Percentiles rank a stretch among this genome's conserved stretches.
Conservation (phyloP, 106 monocot species). For the Xerophyta viscosa region DNA sequence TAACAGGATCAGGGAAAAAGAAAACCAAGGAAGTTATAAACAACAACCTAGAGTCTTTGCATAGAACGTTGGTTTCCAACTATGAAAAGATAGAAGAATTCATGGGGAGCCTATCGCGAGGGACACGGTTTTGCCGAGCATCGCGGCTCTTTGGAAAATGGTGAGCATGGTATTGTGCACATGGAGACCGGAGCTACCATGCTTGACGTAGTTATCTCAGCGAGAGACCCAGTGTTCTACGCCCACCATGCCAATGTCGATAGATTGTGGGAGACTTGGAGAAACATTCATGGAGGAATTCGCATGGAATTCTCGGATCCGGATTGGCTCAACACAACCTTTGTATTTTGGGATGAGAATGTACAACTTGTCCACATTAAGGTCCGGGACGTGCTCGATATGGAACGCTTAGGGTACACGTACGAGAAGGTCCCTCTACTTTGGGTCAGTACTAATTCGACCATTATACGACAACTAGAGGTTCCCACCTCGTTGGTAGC, state of each 20-base stretch:
- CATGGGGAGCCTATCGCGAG: too few species aligned
- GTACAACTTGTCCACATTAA: constrained; percentile 5
- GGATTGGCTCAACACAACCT: constrained; percentile 16
- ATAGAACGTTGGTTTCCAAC: too few species aligned
- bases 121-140: too few species aligned
- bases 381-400: neutral
- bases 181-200: neutral
- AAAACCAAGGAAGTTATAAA: too few species aligned
- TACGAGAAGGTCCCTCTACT: neutral
- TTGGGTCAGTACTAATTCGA: neutral
- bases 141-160: neutral
- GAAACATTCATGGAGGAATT: neutral
- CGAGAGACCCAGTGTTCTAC: constrained; percentile 3
- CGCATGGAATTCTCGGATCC: neutral
- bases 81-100: too few species aligned
- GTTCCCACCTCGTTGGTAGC: too few species aligned
- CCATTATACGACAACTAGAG: too few species aligned
- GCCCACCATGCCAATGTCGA: constrained; percentile 10
- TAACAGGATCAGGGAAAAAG: too few species aligned
- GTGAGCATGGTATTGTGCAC: neutral
- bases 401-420: neutral
- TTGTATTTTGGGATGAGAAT: constrained; percentile 20
- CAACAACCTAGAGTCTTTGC: too few species aligned
- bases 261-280: constrained; percentile 5
- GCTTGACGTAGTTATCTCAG: neutral